A percentile compares a stretch with the other conserved stretches of the same genome.
phyloP scores from a whole-genome alignment of 2,329 filamentous ascomycete species.

The Chaetomium sp. region DNA sequence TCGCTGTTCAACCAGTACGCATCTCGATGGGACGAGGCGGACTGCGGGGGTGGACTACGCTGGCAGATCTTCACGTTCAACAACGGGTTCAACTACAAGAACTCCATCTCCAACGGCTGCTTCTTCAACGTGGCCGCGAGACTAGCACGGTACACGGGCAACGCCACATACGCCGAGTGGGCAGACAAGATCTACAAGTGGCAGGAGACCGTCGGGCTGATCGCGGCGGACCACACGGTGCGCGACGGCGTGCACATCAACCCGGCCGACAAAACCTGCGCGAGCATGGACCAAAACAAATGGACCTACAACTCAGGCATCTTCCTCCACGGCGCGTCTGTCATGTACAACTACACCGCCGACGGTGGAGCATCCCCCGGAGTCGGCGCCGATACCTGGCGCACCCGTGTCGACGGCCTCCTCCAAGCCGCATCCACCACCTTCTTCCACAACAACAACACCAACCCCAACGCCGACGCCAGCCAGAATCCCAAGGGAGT shows the following conservation, averaged over 20 bases:
- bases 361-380: too few relatives aligned
- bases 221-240: conserved; percentile 49
- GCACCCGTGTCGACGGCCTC: conserved; percentile 53
- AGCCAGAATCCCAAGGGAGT: conserved; percentile 29
- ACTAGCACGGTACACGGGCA: conserved; percentile 70
- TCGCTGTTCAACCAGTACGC: conserved; percentile 76
- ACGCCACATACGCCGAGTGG: conserved; percentile 72
- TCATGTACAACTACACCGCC: conserved; percentile 57
- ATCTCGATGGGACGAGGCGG: conserved; percentile 58
- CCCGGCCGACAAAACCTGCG: conserved; percentile 36
- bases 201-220: conserved; percentile 50
- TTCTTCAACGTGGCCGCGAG: conserved; percentile 66
- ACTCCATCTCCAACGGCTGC: conserved; percentile 61
- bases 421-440: conserved; percentile 42
- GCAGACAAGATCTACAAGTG: conserved; percentile 65
- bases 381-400: conserved; percentile 40
- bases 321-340: conserved; percentile 55
- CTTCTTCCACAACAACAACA: conserved; percentile 51
- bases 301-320: conserved; percentile 68
- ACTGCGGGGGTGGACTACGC: conserved; percentile 67
- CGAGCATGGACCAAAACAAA: conserved; percentile 48
- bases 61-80: conserved; percentile 85
- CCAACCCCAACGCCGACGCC: too few relatives aligned
- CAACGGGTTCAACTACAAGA: conserved; percentile 63
- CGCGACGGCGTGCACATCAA: conserved; percentile 44